Conservation (phyloP, 2,329 filamentous ascomycete genomes). For the Monosporascus sp. region DNA sequence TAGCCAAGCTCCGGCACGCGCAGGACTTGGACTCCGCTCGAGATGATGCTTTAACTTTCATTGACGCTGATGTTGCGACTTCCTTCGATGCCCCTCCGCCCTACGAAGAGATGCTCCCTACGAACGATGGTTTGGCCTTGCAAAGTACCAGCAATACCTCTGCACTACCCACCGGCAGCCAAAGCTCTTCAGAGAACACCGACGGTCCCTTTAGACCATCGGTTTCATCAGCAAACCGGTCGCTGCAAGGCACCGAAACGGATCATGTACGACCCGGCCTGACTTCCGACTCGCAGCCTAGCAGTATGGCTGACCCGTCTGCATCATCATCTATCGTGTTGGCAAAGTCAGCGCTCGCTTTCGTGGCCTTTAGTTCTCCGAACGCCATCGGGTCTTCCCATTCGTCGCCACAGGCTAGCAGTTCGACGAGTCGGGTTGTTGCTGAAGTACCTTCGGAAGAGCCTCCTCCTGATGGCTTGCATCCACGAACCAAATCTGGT, state of each 20-base stretch:
- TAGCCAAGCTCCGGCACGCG: neutral
- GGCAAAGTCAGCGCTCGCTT: neutral
- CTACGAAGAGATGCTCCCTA: neutral
- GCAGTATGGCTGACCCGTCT: neutral
- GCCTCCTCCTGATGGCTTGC: neutral
- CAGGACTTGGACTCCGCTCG: slow-evolving; percentile 1
- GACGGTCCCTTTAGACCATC: neutral
- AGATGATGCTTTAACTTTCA: slow-evolving; percentile 2
- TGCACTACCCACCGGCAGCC: neutral
- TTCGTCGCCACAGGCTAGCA: neutral
- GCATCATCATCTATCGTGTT: neutral
- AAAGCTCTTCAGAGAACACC: neutral
- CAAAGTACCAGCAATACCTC: neutral
- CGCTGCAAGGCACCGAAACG: neutral
- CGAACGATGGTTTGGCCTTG: neutral
- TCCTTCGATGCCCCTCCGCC: neutral
- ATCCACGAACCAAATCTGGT: neutral
- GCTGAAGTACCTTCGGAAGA: neutral
- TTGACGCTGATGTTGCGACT: neutral
- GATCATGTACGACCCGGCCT: too few relatives aligned
- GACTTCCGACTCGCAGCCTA: neutral
- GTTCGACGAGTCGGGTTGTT: neutral
- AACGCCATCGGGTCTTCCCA: neutral
- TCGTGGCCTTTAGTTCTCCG: neutral
- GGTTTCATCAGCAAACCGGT: neutral